phyloP scores from a whole-genome alignment of 2,329 filamentous ascomycete species.

The Fusarium sp. region DNA sequence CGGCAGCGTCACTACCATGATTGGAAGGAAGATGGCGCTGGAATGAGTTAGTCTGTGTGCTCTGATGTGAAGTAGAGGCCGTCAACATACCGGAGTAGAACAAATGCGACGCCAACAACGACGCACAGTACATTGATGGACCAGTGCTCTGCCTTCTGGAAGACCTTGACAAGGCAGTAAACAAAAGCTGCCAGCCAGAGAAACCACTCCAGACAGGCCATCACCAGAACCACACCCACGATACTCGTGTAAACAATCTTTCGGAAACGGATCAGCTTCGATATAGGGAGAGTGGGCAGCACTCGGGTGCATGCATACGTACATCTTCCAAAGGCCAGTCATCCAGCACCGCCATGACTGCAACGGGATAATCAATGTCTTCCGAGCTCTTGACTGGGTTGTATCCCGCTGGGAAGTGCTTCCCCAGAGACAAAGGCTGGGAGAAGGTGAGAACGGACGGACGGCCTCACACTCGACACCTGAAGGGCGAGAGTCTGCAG shows the following conservation, averaged over 20 bases:
- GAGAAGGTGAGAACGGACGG: background rate
- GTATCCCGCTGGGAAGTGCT: background rate
- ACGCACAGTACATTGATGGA: constrained; percentile 83
- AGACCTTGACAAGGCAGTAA: constrained; percentile 91
- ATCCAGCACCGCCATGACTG: constrained; percentile 56
- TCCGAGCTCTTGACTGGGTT: background rate
- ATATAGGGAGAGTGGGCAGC: background rate
- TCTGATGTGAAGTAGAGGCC: background rate
- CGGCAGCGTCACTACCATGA: constrained; percentile 94
- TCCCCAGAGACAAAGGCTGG: background rate
- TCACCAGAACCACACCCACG: constrained; percentile 83
- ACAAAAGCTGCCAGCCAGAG: constrained; percentile 94
- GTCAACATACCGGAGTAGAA: constrained; percentile 74
- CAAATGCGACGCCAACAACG: constrained; percentile 79
- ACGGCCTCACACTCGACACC: background rate
- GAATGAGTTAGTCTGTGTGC: background rate
- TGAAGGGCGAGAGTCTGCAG: background rate
- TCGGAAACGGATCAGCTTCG: background rate
- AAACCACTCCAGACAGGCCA: constrained; percentile 91
- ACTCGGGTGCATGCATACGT: constrained; percentile 25
- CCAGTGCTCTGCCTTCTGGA: constrained; percentile 89
- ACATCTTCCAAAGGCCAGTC: constrained; percentile 64
- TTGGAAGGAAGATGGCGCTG: constrained; percentile 87
- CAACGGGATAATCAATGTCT: background rate
- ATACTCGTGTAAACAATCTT: constrained; percentile 89